Base-by-base conservation (phyloP, 768 basidiomycete species). In the Exsudoporus frostii region DNA sequence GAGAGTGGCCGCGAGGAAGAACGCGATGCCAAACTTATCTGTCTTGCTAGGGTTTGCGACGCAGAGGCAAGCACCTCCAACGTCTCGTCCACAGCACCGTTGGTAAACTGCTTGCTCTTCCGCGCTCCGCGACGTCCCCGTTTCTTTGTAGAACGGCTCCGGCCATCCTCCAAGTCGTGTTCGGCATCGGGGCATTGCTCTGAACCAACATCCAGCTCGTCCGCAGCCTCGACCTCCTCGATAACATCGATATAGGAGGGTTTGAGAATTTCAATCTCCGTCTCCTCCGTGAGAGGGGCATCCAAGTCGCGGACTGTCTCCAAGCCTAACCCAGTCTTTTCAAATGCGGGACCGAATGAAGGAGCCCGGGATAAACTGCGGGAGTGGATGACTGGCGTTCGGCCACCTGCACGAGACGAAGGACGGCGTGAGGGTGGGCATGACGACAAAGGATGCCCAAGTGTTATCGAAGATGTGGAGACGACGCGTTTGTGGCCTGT, bases 51-150 rank as follows among this genome's bases (percentile, higher is more conserved):
- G 5, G 82, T 77, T 67, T 96, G 90, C 7, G 89, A 90, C 1
- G 88, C 91, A 52, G 77, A 79, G 17, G 90, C 92, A 37, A 95
- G 81, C 5, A 83, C 85, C 20, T 79, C 78, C 53, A 90, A 73
- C 6, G 83, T 84, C 49, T 79, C 78, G 53, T 86, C 85, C 33
- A 73, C 56, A 8, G n/a, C 56, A 14, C 43, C 66, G 7, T 30
- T 49, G 53, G 60, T 13, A 45, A 58, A 59, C 13, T 68, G 67
- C 62, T 87, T 81, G 64, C 87, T 88, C 73, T 91, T 94, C 48
- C 94, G 80, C 3, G 86, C 83, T 37, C 93, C 92, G 46, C 93
- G 80, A 71, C 91, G 94, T 53, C 90, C 80, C 25, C 90, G 79
- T 72, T 86, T 93, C 67, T 82, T 84, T 41, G 80, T 87, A 43